Base-by-base conservation (phyloP, 1,284 basidiomycete genomes). In the Laetiporus sulphureus region DNA sequence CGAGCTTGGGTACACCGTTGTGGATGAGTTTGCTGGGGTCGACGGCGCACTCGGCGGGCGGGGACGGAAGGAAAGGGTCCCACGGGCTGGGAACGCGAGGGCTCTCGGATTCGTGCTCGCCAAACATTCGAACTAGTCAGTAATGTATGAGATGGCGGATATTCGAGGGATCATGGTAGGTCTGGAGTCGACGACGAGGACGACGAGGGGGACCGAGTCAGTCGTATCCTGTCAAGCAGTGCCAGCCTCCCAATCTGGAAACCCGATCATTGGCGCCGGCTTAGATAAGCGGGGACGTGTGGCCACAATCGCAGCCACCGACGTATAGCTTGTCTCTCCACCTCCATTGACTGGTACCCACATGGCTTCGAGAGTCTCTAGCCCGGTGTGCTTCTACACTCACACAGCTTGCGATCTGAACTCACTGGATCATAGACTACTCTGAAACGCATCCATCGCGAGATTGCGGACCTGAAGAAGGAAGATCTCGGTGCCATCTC, bases 361-460 rank as follows among this genome's bases (percentile, higher is more conserved):
- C n/a, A n/a, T n/a, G n/a, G n/a, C n/a, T n/a, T n/a, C n/a, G n/a
- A n/a, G n/a, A n/a, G n/a, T n/a, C n/a, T n/a, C n/a, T n/a, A n/a
- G n/a, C n/a, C n/a, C n/a, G n/a, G n/a, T n/a, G n/a, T n/a, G n/a
- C n/a, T n/a, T n/a, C n/a, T n/a, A n/a, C n/a, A n/a, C n/a, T n/a
- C n/a, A n/a, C n/a, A n/a, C n/a, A n/a, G n/a, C n/a, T n/a, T n/a
- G n/a, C n/a, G n/a, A n/a, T n/a, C n/a, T n/a, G n/a, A n/a, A n/a
- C 12, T 16, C 27, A 18, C 36, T 32, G 20, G 19, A 21, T 36
- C 6, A 16, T 22, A 90, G 85, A 91, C 83, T 69, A 85, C 88
- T 3, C 61, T 87, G 50, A 93, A 91, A 65, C 81, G 91, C 37
- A 93, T 95, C 47, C 81, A 89, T 53, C 83, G 86, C 50, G 91